Evolutionary conservation across 1,284 basidiomycete genomes (phyloP), one percentile per base, ranked within the genome.

Genomic region (Cutaneotrichosporon sp.): DNA sequence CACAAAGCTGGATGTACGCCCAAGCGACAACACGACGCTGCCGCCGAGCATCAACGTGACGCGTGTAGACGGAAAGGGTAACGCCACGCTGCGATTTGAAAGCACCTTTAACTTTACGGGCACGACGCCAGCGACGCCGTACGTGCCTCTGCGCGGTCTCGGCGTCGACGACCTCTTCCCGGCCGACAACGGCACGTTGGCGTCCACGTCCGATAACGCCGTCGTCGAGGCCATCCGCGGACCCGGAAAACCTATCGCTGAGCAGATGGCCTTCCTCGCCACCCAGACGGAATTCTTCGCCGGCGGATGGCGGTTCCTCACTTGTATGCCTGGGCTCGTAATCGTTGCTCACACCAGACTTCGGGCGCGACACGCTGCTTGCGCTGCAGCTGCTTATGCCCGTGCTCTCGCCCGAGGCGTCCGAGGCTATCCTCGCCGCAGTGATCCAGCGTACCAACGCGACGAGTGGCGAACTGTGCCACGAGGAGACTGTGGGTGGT

Each of bases 231-330:
- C 72, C 0, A 60, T 77, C 35, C 63, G 64, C 36, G 59, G 61
- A 13, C 65, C 65, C 40, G 72, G 68, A 5, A 54, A 57, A 4
- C 54, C 56, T 5, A 63, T 71, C 1, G 73, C 74, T 4, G 58
- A 74, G 17, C 74, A 79, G 55, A 64, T 72, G 37, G 57, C 70
- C 4, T 74, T 71, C 60, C 57, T 73, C 23, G 57, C 73, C 34
- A 77, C 77, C 51, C 36, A 63, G 14, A 61, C 70, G 51, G 76
- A 76, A 55, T 77, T 76, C 55, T 66, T 76, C 3, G 78, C 78
- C 2, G 78, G 78, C 10, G 76, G 77, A 9, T 79, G 77, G 78
- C 66, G 78, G 8, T 79, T 77, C 64, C 54, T 78, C 33, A 78
- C 77, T 3, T 74, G 68, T 63, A 49, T 46, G 66, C n/a, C 54